Evolutionary conservation across 169 alveolate genomes (phyloP), one percentile per base, ranked within the genome.

Genomic region (Cryptosporidium andersoni): DNA sequence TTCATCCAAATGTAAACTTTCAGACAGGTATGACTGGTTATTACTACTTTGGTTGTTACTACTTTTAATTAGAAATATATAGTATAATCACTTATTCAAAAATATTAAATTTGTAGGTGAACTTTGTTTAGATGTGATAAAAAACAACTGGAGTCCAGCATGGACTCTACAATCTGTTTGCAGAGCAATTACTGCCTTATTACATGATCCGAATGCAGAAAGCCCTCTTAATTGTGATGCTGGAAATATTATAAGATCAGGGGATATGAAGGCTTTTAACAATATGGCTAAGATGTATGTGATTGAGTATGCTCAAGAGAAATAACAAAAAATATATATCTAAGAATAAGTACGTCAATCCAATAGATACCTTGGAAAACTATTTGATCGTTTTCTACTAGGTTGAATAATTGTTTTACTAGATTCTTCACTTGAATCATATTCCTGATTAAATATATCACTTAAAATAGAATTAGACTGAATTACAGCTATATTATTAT

Each of bases 151-250:
- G 99, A 95, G 96, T 36, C 99, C 99, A 0, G 98, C 97, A 58
- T 97, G 99, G 99, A 95, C 97, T 40, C 80, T 97, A 67, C 98
- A 95, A 81, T 92, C 95, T 82, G 92, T 96, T 45, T 96, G 99
- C 65, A 90, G 96, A 16, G 99, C 98, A 25, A 91, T 97, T 11
- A 63, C 92, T 42, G 91, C 95, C 65, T 91, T 97, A 36, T 90
- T 97, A 63, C 90, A 92, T 49, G 94, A 94, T 42, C 99, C 99
- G 16, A 97, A 97, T 89, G 98, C 99, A 11, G 97, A 97, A 51
- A 94, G 98, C 66, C 99, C 99, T 5, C 90, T 97, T 81, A 96
- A 97, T 91, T 96, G 99, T 80, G 99, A 97, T 89, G 98, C 99
- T 62, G 97, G 97, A 66, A 95, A 95, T 94, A 81, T 94, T 80